Evolutionary conservation across 1,284 basidiomycete genomes (phyloP).

Genomic region (Leccinum pachyderme): DNA sequence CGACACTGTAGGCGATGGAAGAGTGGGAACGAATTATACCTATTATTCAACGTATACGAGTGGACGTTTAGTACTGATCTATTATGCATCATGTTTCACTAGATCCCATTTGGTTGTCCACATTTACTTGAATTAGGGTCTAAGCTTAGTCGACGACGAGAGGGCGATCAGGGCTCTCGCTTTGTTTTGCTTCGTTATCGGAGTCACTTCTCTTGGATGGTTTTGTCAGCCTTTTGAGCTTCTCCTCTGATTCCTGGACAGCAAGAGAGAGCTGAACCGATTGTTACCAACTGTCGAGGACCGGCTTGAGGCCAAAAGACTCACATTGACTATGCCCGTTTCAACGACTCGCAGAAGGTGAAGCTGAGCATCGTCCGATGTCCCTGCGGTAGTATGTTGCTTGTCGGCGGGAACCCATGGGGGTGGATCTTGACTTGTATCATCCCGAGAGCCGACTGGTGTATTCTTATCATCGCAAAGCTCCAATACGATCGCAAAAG

Average conservation of each 20-base stretch:
- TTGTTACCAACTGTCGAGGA: not conserved
- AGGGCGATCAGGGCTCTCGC: conserved; percentile 20
- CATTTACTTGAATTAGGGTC: conserved; percentile 6
- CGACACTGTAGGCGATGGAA: conserved; percentile 68
- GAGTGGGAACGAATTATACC: conserved; percentile 92
- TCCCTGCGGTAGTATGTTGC: conserved; percentile 62
- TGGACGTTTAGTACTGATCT: conserved; percentile 62
- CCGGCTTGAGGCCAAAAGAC: conserved; percentile 22
- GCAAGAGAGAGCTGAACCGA: conserved; percentile 60
- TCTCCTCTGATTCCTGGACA: conserved; percentile 76
- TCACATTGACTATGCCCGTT: conserved; percentile 82
- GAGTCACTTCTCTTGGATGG: conserved; percentile 6
- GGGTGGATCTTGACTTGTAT: conserved; percentile 57
- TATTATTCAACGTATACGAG: conserved; percentile 81
- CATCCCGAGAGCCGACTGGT: conserved; percentile 44
- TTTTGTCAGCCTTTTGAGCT: conserved; percentile 40
- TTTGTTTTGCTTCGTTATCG: conserved; percentile 33
- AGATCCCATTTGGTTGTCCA: conserved; percentile 5
- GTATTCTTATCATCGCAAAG: conserved; percentile 70
- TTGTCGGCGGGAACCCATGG: conserved; percentile 73
- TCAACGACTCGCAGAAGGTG: conserved; percentile 77
- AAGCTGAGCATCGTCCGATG: conserved; percentile 57
- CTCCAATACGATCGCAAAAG: conserved; percentile 84
- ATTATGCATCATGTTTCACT: conserved; percentile 11
- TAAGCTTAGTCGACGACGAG: conserved; percentile 3